Percentiles rank a stretch among this genome's conserved stretches.
phyloP scores from a whole-genome alignment of 208 protist species.

The Acanthamoeba culbertsoni region DNA sequence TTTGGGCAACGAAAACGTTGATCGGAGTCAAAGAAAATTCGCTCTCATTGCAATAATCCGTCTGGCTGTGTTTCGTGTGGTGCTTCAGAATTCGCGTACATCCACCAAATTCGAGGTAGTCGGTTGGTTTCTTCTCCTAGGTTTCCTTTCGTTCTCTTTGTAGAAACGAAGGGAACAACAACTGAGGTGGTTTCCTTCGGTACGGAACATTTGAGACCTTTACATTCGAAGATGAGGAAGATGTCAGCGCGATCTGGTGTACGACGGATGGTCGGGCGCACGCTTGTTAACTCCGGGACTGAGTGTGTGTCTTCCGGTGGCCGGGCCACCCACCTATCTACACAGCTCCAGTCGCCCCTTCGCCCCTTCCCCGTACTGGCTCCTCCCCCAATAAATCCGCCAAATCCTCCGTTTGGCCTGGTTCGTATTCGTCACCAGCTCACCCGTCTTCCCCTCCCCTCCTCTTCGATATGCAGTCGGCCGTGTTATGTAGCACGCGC shows the following conservation, averaged over 20 bases:
- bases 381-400: too few species aligned
- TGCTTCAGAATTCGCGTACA: background rate
- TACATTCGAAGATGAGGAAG: background rate
- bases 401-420: too few species aligned
- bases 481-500: background rate
- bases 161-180: too few species aligned
- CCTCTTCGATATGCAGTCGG: too few species aligned
- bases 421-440: too few species aligned
- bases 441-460: too few species aligned
- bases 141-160: too few species aligned
- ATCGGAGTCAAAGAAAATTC: background rate
- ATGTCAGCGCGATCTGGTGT: background rate
- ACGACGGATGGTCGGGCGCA: background rate
- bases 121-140: background rate
- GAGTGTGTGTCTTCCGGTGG: too few species aligned
- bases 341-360: too few species aligned
- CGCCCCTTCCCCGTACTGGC: too few species aligned
- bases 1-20: background rate
- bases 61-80: background rate
- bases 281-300: background rate
- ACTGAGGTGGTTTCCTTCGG: background rate
- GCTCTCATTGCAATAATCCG: background rate
- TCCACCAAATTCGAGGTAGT: background rate
- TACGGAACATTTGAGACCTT: background rate
- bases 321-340: too few species aligned